phyloP scores from a whole-genome alignment of 2,329 filamentous ascomycete genomes.

The Pyrenochaeta sp. region DNA sequence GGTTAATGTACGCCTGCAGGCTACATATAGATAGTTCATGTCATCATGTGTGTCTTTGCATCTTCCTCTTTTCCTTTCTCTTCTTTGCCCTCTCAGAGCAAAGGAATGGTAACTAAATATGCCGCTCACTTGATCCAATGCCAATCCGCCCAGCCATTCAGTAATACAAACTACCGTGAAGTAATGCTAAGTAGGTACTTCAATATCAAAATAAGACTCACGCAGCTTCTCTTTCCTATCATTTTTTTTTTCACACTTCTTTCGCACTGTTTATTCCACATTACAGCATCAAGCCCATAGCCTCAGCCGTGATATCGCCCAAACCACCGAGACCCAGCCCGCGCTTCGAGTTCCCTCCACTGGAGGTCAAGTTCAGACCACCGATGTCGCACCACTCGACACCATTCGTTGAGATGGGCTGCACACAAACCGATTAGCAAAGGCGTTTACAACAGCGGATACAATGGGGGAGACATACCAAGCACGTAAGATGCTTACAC shows the following conservation, averaged over 20 bases:
- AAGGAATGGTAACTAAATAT: conserved; percentile 3
- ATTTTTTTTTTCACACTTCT: neutral
- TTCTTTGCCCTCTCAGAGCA: neutral
- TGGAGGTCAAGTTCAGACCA: conserved; percentile 31
- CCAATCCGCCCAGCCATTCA: neutral
- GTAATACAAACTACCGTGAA: no score
- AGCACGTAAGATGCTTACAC: conserved; percentile 94
- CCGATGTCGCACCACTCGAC: conserved; percentile 49
- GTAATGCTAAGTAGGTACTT: no score
- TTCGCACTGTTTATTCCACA: neutral
- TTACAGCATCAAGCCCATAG: conserved; percentile 8
- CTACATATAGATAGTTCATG: no score
- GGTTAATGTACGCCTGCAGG: neutral
- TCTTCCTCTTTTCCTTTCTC: no score
- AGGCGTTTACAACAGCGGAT: conserved; percentile 1
- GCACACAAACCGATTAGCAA: conserved; percentile 3
- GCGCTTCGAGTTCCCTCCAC: conserved; percentile 4
- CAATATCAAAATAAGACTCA: no score
- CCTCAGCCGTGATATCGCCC: conserved; percentile 4
- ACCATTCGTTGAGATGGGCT: conserved; percentile 33
- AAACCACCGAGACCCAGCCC: conserved; percentile 7
- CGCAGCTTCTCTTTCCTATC: neutral
- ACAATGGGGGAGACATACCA: conserved; percentile 67
- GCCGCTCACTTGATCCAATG: neutral
- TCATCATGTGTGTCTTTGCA: no score